phyloP scores from a whole-genome alignment of 2,329 filamentous ascomycete genomes.

The Sporothrix brasiliensis region DNA sequence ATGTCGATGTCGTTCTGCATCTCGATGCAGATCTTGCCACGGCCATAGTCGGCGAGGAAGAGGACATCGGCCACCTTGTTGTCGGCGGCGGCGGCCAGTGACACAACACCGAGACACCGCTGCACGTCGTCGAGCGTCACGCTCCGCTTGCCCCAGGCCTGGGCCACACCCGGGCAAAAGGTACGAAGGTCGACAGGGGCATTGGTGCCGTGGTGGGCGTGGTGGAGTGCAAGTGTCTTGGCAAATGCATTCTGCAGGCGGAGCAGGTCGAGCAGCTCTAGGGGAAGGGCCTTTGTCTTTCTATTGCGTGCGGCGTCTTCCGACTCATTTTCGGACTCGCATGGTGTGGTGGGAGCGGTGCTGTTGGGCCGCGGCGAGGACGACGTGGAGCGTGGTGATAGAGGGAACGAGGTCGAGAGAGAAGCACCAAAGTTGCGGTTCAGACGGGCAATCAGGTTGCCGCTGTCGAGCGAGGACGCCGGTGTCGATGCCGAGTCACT shows the following conservation, averaged over 20 bases:
- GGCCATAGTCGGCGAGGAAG: slow-evolving; percentile 50
- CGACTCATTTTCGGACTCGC: slow-evolving; percentile 44
- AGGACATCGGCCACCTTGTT: slow-evolving; percentile 38
- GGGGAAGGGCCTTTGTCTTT: slow-evolving; percentile 46
- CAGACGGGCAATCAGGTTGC: slow-evolving; percentile 47
- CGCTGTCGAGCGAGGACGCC: slow-evolving; percentile 6
- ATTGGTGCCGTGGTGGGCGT: slow-evolving; percentile 66
- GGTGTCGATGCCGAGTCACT: slow-evolving; percentile 20
- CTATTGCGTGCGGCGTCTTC: slow-evolving; percentile 29
- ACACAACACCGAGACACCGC: slow-evolving; percentile 63
- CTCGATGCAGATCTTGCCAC: slow-evolving; percentile 58
- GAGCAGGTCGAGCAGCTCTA: slow-evolving; percentile 61
- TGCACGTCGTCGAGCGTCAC: slow-evolving; percentile 68
- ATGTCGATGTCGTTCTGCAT: slow-evolving; percentile 46
- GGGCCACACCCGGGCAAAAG: slow-evolving; percentile 64
- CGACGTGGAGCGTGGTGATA: slow-evolving; percentile 36
- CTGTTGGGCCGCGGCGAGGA: slow-evolving; percentile 36
- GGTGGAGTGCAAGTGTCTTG: slow-evolving; percentile 68
- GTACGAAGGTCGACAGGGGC: slow-evolving; percentile 65
- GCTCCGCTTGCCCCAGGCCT: slow-evolving; percentile 71
- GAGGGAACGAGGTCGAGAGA: slow-evolving; percentile 38
- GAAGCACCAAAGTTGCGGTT: slow-evolving; percentile 43
- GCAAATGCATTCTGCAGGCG: slow-evolving; percentile 68
- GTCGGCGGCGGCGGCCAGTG: not conserved
- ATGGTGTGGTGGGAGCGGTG: slow-evolving; percentile 48